Evolutionary conservation across 1,284 basidiomycete species (phyloP), one percentile per base, ranked within the genome.

Genomic region (Irpex lacteus): DNA sequence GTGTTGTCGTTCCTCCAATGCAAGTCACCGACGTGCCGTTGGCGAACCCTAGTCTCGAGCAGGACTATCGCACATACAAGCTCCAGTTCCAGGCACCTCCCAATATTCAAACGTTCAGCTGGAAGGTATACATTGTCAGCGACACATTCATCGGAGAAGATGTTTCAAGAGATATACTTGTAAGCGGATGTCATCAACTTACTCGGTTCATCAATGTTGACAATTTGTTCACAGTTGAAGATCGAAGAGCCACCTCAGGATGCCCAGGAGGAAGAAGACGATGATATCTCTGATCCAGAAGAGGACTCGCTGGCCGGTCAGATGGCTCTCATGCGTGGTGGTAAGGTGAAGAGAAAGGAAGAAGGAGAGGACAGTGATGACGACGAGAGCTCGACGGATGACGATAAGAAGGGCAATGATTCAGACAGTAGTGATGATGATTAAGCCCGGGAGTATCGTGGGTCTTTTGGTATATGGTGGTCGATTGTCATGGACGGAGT

Each of bases 281-380:
- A 44, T 72, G 95, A 96, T 64, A 98, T 98, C 67, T 97, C 94
- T 0, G 96, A 98, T 62, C 96, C 96, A 0, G 96, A 98, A 57
- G 96, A 98, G 77, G 96, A 98, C 76, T 86, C 90, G 26, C 80
- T 99, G 56, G 98, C 96, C 2, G 98, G 98, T 3, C 98, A 99
- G 81, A 98, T 99, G 96, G 96, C 97, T 2, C 86, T 91, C 59
- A 97, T 99, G 95, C 89, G 94, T 61, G 98, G 98, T 4, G 92
- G 90, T 13, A 76, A 87, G 47, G 96, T 98, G 62, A 97, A 96
- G 84, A 87, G 81, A 66, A 75, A 71, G 60, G 26, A 3, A 18
- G 65, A 65, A 15, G 67, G 60, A 0, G 55, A 62, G 4, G 75
- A 75, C 3, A 79, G 85, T 70, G 78, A 76, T 59, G 81, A 78